Conservation (phyloP, 768 basidiomycete species). For the Boletus sensibilis region DNA sequence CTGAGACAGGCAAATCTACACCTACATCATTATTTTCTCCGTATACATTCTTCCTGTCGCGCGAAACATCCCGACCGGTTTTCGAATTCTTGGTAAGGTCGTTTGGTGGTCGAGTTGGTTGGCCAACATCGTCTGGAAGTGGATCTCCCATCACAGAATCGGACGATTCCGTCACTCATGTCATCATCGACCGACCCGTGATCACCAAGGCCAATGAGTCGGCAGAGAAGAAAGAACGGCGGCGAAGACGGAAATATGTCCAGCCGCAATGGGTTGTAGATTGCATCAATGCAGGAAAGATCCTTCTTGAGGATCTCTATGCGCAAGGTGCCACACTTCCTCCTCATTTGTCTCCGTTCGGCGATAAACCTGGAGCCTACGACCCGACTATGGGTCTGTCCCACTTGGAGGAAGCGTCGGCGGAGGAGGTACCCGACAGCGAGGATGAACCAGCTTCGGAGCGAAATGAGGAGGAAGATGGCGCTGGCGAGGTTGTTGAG, state of each 20-base stretch:
- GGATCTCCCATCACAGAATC: slow-evolving; percentile 78
- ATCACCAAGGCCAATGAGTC: slow-evolving; percentile 49
- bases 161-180: slow-evolving; percentile 88
- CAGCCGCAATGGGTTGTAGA: slow-evolving; percentile 99
- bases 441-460: slow-evolving; percentile 31
- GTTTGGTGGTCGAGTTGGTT: slow-evolving; percentile 90
- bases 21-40: slow-evolving; percentile 72
- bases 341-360: slow-evolving; percentile 95
- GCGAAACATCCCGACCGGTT: slow-evolving; percentile 86
- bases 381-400: slow-evolving; percentile 50
- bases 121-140: slow-evolving; percentile 77
- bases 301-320: slow-evolving; percentile 84
- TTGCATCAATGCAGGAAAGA: slow-evolving; percentile 84
- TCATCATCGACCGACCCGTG: slow-evolving; percentile 88
- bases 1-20: slow-evolving; percentile 55
- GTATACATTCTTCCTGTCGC: slow-evolving; percentile 90
- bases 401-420: slow-evolving; percentile 21
- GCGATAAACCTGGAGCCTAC: slow-evolving; percentile 74
- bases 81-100: slow-evolving; percentile 94
- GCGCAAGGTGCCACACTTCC: slow-evolving; percentile 83
- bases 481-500: slow-evolving; percentile 28
- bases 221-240: slow-evolving; percentile 56
- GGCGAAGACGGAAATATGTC: slow-evolving; percentile 75
- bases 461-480: slow-evolving; percentile 21
- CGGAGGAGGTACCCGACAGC: slow-evolving; percentile 30